Conservation (phyloP, 768 basidiomycete genomes). For the Paxillus rubicundulus region DNA sequence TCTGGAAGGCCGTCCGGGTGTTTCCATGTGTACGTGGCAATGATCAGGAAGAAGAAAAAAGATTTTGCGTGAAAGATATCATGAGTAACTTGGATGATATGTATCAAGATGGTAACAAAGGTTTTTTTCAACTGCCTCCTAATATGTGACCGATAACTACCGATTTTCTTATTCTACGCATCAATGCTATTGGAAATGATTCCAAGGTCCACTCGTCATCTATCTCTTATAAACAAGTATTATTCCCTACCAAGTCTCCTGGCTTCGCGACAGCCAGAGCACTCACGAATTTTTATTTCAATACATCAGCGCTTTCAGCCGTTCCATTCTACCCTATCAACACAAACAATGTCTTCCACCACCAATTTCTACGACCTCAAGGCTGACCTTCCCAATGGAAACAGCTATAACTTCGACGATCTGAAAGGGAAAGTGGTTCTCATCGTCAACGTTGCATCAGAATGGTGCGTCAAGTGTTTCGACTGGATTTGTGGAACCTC, state of each 20-base stretch:
- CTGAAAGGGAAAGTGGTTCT: constrained; percentile 77
- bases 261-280: not conserved
- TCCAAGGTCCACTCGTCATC: not conserved
- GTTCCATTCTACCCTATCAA: constrained; percentile 12
- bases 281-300: not conserved
- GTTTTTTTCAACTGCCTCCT: not conserved
- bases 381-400: constrained; percentile 55
- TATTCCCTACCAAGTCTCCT: not conserved
- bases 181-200: not conserved
- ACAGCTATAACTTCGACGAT: constrained; percentile 60
- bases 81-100: too few species aligned
- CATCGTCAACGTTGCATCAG: constrained; percentile 75
- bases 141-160: constrained; percentile 5
- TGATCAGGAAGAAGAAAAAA: too few species aligned
- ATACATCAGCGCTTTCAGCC: constrained; percentile 6
- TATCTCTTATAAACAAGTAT: not conserved
- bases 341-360: constrained; percentile 22
- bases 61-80: too few species aligned
- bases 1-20: too few species aligned
- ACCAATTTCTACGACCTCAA: constrained; percentile 66
- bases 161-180: not conserved
- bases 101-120: too few species aligned
- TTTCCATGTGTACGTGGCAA: too few species aligned
- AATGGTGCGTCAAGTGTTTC: constrained; percentile 43
- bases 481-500: not conserved